These are phyloP conservation scores for Quercus lobata DNA, from an alignment of 331 rosid genomes.

Conservation along the genomic window DNA sequence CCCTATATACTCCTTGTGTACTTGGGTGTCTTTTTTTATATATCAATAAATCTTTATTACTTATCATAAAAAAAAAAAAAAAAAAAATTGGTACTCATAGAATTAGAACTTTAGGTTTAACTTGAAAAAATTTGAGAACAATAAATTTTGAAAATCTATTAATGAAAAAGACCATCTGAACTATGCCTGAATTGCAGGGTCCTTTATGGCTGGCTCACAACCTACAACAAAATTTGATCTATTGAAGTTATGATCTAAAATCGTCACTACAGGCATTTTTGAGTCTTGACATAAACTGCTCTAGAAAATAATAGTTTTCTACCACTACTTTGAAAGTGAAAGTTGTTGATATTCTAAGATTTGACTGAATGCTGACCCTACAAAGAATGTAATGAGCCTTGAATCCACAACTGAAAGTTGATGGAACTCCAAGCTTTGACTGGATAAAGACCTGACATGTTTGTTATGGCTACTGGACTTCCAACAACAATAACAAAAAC, in stretches of 20 bases:
- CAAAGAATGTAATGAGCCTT: neutral
- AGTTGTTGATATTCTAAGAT: neutral
- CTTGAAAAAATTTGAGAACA: neutral
- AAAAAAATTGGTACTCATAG: neutral
- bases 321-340: neutral
- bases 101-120: neutral
- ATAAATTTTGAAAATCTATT: neutral
- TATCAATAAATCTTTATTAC: too few relatives aligned
- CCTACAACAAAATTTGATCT: neutral
- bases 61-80: too few relatives aligned
- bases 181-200: neutral
- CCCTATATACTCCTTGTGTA: too few relatives aligned
- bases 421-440: neutral
- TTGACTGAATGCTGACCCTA: neutral
- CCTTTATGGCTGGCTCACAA: neutral
- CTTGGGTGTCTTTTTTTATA: too few relatives aligned
- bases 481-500: too few relatives aligned
- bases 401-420: neutral
- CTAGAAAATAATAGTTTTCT: neutral
- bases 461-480: neutral
- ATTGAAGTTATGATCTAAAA: neutral
- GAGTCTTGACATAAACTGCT: neutral
- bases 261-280: neutral
- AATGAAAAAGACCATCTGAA: neutral
- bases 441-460: neutral